These are phyloP conservation scores for Naumovozyma castellii DNA, from an alignment of 805 yeast genomes.

Conservation along the genomic window DNA sequence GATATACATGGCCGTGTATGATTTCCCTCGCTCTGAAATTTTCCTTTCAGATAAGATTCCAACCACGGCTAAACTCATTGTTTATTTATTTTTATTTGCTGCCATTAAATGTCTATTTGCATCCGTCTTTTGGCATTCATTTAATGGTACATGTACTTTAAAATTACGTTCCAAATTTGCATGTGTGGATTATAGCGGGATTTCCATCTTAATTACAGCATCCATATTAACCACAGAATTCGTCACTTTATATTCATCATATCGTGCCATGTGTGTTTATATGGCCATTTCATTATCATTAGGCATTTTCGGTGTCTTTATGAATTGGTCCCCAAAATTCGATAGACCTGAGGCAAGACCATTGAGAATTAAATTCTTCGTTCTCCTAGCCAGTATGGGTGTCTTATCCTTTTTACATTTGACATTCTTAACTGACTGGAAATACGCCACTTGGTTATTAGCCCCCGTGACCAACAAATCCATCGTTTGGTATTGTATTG, in stretches of 20 bases:
- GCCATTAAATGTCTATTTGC: slow-evolving; percentile 69
- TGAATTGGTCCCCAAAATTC: slow-evolving; percentile 89
- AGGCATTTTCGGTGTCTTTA: slow-evolving; percentile 61
- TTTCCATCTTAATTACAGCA: slow-evolving; percentile 80
- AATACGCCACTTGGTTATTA: slow-evolving; percentile 44
- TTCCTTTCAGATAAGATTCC: slow-evolving; percentile 40
- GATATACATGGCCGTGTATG: slow-evolving; percentile 44
- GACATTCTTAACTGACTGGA: slow-evolving; percentile 45
- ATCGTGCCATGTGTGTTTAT: slow-evolving; percentile 30
- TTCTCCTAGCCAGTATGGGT: slow-evolving; percentile 71
- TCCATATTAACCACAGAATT: slow-evolving; percentile 83
- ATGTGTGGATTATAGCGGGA: slow-evolving; percentile 92
- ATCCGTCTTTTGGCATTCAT: slow-evolving; percentile 87
- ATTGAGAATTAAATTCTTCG: slow-evolving; percentile 69
- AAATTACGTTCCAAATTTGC: slow-evolving; percentile 65
- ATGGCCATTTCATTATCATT: slow-evolving; percentile 53
- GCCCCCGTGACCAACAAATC: slow-evolving; percentile 59
- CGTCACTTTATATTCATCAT: slow-evolving; percentile 46
- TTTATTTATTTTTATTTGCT: slow-evolving; percentile 58
- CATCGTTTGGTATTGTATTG: slow-evolving; percentile 63
- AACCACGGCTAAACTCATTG: slow-evolving; percentile 29
- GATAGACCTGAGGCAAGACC: slow-evolving; percentile 81
- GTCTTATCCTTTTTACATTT: slow-evolving; percentile 49
- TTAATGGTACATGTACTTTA: slow-evolving; percentile 62
- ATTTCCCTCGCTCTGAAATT: slow-evolving; percentile 53